Conservation (phyloP, 2,329 filamentous ascomycete species). For the Leptographium galeiforme region DNA sequence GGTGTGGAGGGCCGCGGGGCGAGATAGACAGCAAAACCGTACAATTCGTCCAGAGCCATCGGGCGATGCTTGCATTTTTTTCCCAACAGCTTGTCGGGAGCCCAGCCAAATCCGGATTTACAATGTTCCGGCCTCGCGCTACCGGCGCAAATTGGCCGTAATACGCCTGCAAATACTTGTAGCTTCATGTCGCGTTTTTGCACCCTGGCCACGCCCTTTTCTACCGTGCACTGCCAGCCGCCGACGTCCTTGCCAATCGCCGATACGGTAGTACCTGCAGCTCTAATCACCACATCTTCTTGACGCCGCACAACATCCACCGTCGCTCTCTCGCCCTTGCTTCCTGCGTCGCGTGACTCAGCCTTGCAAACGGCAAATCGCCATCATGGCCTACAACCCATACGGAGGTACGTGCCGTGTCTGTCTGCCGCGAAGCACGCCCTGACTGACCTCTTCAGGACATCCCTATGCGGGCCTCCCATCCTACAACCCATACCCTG, state of each 20-base stretch:
- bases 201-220: background rate
- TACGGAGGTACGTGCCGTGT: conserved; percentile 33
- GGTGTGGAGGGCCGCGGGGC: too few species aligned
- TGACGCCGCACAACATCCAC: too few species aligned
- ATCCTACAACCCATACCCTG: conserved; percentile 58
- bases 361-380: background rate
- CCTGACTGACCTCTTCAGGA: conserved; percentile 2
- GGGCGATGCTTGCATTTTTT: background rate
- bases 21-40: too few species aligned
- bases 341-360: background rate
- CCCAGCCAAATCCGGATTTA: conserved; percentile 5
- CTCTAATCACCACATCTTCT: background rate
- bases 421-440: too few species aligned
- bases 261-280: too few species aligned
- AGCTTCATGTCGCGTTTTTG: background rate
- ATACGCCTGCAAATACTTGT: background rate
- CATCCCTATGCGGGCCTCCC: conserved; percentile 63
- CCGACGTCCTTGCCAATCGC: too few species aligned
- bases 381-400: conserved; percentile 44
- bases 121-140: conserved; percentile 6
- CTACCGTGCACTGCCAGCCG: background rate
- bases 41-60: too few species aligned
- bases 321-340: background rate
- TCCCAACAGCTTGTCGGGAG: background rate
- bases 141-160: background rate